These are phyloP conservation scores for Skeletonema menzelii DNA, from an alignment of 108 stramenopile species.

Conservation along the genomic window DNA sequence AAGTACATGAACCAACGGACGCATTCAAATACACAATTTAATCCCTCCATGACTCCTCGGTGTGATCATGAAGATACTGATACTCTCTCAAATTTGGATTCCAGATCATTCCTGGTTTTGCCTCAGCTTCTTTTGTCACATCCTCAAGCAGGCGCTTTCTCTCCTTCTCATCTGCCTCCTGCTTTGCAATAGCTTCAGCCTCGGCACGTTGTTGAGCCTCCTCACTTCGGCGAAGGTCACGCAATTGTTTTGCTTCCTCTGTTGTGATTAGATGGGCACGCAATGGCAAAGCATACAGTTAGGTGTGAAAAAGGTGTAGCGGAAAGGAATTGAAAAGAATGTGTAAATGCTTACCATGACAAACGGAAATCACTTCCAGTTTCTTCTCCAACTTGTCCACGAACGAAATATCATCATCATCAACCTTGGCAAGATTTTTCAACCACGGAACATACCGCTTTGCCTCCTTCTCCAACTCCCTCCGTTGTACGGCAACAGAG, in stretches of 20 bases:
- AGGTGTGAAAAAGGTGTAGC: not conserved
- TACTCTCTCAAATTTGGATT: conserved; percentile 80
- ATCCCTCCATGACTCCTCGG: conserved; percentile 89
- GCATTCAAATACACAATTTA: conserved; percentile 12
- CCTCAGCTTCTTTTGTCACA: conserved; percentile 69
- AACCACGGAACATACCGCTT: conserved; percentile 72
- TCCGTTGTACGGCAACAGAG: conserved; percentile 55
- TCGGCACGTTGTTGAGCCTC: conserved; percentile 32
- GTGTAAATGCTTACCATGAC: conserved; percentile 44
- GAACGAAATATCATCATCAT: conserved; percentile 72
- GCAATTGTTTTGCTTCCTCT: conserved; percentile 49
- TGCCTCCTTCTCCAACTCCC: conserved; percentile 61
- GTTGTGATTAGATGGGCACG: not conserved
- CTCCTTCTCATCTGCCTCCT: conserved; percentile 52
- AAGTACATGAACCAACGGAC: not conserved
- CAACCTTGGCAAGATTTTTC: conserved; percentile 62
- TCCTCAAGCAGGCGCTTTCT: conserved; percentile 55
- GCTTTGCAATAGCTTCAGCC: conserved; percentile 35
- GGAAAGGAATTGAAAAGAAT: not conserved
- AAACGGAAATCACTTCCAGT: conserved; percentile 39
- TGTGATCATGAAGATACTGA: conserved; percentile 66
- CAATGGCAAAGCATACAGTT: not conserved
- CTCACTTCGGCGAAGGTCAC: conserved; percentile 49
- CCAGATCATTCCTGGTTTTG: conserved; percentile 83
- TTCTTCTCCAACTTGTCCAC: conserved; percentile 55